Evolutionary conservation across 768 basidiomycete species (phyloP).

Genomic region (Multifurca ochricompacta): DNA sequence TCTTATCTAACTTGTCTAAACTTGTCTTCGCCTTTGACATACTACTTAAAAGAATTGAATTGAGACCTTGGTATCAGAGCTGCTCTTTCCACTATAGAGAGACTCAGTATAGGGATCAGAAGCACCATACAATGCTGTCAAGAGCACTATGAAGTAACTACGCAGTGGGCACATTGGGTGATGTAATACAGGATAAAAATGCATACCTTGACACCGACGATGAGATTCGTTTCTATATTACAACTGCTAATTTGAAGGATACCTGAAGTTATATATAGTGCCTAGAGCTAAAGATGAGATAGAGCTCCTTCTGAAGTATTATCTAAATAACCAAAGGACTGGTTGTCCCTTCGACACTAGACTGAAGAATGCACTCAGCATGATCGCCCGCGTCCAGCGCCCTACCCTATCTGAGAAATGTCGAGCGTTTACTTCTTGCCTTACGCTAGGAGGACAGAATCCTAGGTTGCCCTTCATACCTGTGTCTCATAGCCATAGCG

Average conservation of each 20-base stretch:
- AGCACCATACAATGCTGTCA: no score
- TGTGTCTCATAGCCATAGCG: no score
- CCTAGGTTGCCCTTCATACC: no score
- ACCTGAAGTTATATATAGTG: constrained; percentile 22
- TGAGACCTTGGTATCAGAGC: no score
- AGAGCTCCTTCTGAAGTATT: constrained; percentile 20
- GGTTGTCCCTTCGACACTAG: constrained; percentile 21
- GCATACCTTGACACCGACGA: constrained; percentile 19
- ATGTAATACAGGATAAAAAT: constrained; percentile 24
- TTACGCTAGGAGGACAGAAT: no score
- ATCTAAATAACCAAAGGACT: constrained; percentile 16
- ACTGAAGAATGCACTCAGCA: constrained; percentile 24
- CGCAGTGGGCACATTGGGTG: no score
- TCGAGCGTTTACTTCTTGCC: not conserved
- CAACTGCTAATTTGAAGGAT: not conserved
- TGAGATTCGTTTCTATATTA: not conserved
- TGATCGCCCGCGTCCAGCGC: constrained; percentile 16
- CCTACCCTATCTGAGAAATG: constrained; percentile 12
- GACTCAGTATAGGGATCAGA: no score
- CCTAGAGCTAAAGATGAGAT: constrained; percentile 20
- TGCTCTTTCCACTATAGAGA: no score
- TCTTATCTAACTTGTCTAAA: no score
- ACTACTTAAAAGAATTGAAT: no score
- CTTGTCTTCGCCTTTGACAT: no score
- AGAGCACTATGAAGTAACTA: no score